These are phyloP conservation scores for Eragrostis nindensis DNA, from an alignment of 176 grass and related monocot genomes.

Conservation along the genomic window DNA sequence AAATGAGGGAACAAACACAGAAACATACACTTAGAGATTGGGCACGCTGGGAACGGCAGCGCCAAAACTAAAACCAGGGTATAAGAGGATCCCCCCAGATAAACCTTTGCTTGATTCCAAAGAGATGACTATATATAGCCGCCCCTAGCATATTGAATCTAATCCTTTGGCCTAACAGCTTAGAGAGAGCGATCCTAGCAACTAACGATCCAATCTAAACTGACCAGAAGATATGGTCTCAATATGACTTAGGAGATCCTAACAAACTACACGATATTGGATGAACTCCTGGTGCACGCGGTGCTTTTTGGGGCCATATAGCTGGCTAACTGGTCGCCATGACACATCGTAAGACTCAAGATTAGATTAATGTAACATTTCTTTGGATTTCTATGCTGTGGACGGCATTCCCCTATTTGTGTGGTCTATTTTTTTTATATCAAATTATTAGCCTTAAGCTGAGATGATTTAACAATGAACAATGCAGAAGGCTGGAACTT, in stretches of 20 bases:
- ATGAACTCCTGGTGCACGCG: background rate
- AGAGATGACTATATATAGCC: background rate
- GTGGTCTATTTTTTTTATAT: background rate
- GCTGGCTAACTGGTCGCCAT: no score
- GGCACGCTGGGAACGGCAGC: background rate
- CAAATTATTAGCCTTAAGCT: background rate
- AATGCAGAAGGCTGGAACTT: background rate
- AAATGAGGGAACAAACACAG: background rate
- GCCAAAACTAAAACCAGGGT: background rate
- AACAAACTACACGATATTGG: background rate
- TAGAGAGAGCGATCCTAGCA: background rate
- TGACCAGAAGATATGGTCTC: no score
- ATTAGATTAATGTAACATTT: background rate
- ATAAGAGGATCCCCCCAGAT: background rate
- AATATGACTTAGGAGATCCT: no score
- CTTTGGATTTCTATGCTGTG: background rate
- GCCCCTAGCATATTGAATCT: background rate
- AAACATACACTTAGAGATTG: background rate
- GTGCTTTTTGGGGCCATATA: no score
- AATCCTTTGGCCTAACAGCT: conserved; percentile 15
- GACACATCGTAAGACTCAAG: background rate
- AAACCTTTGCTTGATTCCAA: background rate
- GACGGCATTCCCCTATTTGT: background rate
- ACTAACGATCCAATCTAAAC: no score
- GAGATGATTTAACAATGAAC: background rate